Evolutionary conservation across 2,329 filamentous ascomycete genomes (phyloP).

Genomic region (Hypoxylon sp.): DNA sequence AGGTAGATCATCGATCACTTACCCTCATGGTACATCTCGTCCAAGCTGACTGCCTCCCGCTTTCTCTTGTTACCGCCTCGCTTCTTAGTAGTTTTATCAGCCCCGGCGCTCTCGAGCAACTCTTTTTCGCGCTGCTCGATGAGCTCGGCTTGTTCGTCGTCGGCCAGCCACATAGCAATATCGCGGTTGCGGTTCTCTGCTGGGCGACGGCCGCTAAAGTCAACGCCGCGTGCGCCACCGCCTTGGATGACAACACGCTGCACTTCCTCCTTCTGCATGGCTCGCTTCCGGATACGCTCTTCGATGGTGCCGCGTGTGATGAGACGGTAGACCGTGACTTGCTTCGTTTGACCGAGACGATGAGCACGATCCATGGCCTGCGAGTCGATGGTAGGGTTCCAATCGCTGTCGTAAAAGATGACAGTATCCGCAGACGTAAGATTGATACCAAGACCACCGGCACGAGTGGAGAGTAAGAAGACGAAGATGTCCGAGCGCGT

Average conservation of each 20-base stretch:
- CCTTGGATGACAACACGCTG: conserved; percentile 96
- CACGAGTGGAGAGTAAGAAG: conserved; percentile 93
- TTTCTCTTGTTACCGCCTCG: conserved; percentile 66
- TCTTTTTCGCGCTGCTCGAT: conserved; percentile 94
- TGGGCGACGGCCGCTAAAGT: conserved; percentile 91
- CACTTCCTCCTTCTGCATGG: conserved; percentile 97
- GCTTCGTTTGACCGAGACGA: conserved; percentile 92
- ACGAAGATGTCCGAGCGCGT: conserved; percentile 94
- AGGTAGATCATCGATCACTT: too few relatives aligned
- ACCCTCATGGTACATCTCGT: conserved; percentile 99
- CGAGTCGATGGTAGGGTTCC: conserved; percentile 98
- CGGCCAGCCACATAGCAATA: conserved; percentile 98
- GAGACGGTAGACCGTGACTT: conserved; percentile 96
- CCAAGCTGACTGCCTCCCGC: conserved; percentile 72
- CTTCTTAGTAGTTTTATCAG: conserved; percentile 68
- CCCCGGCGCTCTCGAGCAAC: conserved; percentile 75
- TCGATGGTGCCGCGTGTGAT: conserved; percentile 98
- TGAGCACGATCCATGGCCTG: conserved; percentile 99
- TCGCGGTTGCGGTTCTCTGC: conserved; percentile 95
- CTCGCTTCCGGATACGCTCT: conserved; percentile 96
- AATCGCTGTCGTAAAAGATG: conserved; percentile 99
- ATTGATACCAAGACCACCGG: conserved; percentile 97
- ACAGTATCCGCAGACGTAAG: conserved; percentile 95
- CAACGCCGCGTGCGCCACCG: conserved; percentile 84
- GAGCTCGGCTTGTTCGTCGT: conserved; percentile 93